These are phyloP conservation scores for Phytopythium mirpurense DNA, from an alignment of 352 stramenopile species.

Conservation along the genomic window DNA sequence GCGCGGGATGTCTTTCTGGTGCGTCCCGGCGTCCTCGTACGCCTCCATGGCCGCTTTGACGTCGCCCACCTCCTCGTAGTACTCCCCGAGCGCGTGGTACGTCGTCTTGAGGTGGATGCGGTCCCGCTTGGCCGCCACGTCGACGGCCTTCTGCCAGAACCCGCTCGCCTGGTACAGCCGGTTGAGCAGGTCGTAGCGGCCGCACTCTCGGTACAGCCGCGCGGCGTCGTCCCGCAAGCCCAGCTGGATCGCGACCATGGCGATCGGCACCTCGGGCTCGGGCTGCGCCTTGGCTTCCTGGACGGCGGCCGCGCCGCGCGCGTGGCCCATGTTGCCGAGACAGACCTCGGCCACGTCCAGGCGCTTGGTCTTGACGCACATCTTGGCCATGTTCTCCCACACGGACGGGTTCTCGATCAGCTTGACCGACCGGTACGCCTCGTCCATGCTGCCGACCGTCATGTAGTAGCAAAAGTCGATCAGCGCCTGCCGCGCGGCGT, in stretches of 20 bases:
- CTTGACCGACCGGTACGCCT: constrained; percentile 91
- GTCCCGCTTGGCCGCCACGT: constrained; percentile 85
- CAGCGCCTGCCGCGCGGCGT: constrained; percentile 78
- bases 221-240: constrained; percentile 89
- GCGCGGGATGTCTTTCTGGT: constrained; percentile 88
- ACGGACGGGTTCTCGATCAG: constrained; percentile 90
- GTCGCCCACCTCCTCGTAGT: constrained; percentile 88
- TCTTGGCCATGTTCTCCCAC: constrained; percentile 96
- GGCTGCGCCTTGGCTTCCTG: constrained; percentile 61
- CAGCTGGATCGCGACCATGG: constrained; percentile 91
- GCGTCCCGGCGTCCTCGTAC: constrained; percentile 88
- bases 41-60: constrained; percentile 89
- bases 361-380: constrained; percentile 95
- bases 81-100: constrained; percentile 83
- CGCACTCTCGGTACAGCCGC: constrained; percentile 88
- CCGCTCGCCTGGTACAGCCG: constrained; percentile 88
- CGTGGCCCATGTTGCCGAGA: constrained; percentile 93
- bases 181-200: constrained; percentile 91
- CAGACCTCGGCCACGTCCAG: constrained; percentile 94
- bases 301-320: constrained; percentile 86
- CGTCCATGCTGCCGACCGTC: constrained; percentile 94
- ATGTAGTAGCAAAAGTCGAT: constrained; percentile 96
- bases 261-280: constrained; percentile 79
- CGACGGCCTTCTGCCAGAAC: constrained; percentile 89
- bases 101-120: constrained; percentile 91